Evolutionary conservation across 192 early-diverging fungal species (phyloP), one percentile per base, ranked within the genome.

Genomic region (Coemansia nantahalensis): DNA sequence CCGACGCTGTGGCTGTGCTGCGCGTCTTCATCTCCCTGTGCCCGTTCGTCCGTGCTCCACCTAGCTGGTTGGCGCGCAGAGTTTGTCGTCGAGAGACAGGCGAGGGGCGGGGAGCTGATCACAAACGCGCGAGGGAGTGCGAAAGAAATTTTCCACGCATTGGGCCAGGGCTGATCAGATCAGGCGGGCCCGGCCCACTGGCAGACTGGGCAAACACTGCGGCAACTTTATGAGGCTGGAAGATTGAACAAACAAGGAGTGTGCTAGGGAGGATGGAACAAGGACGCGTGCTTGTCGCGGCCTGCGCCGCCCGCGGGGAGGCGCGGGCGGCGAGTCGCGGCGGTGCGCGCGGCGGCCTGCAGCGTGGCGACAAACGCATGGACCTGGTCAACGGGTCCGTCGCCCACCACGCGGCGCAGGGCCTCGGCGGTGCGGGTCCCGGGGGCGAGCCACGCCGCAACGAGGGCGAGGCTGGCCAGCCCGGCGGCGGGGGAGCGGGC

Each of bases 321-420:
- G 8, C 58, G 63, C 32, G 48, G 34, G 51, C 38, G 55, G 47
- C 71, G 59, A 33, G 41, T 37, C 18, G 51, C 47, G 4, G 44
- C 46, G n/a, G 64, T 33, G 18, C 47, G 37, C 16, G 46, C 48
- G 32, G 56, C 56, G 5, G 34, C 48, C 22, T 48, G 48, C 26
- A 75, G 48, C 40, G 47, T 45, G n/a, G 49, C 44, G 45, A 64
- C 65, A 54, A 75, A 47, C 14, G 42, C 38, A 10, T 53, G 11
- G 41, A 75, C 71, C 35, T 64, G 48, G 48, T 75, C 71, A 2
- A 75, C 71, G 12, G 64, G 56, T 15, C 58, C 60, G 40, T 48
- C 40, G 31, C 71, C 71, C 23, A 46, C 60, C 23, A 75, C 71
- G 21, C 71, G 65, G n/a, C 71, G 45, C 44, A 75, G 28, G 18